Evolutionary conservation across 495 filamentous ascomycete species (phyloP).

Genomic region (Parathielavia appendiculata): DNA sequence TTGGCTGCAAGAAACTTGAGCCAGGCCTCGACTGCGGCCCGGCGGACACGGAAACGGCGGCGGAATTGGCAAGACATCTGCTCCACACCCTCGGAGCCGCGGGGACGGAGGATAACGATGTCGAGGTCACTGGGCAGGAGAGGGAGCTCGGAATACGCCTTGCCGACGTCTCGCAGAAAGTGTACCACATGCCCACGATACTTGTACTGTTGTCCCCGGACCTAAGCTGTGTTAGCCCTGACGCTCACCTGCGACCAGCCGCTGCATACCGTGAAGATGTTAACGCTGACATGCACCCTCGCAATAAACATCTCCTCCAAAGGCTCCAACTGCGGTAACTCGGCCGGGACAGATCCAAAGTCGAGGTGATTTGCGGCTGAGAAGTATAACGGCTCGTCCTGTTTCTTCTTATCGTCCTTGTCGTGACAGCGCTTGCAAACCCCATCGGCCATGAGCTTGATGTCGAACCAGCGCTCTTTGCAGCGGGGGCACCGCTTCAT

Average conservation of each 20-base stretch:
- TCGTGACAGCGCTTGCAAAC: constrained; percentile 6
- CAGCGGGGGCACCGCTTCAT: not conserved
- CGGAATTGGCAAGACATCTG: not conserved
- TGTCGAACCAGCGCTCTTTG: constrained; percentile 1
- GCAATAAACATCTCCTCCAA: not conserved
- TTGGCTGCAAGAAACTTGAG: not conserved
- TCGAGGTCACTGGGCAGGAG: not conserved
- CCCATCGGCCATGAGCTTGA: not conserved
- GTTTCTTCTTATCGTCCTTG: constrained; percentile 7
- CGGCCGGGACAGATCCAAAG: not conserved
- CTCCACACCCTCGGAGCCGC: not conserved
- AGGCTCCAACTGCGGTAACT: not conserved
- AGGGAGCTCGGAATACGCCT: constrained; percentile 4
- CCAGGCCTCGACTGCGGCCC: constrained; percentile 1
- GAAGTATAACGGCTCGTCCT: not conserved
- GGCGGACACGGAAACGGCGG: not conserved
- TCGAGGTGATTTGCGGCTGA: not conserved
- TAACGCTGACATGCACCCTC: not conserved
- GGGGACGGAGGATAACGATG: not conserved
- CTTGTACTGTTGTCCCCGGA: not conserved
- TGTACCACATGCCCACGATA: constrained; percentile 8
- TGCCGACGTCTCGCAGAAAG: constrained; percentile 5
- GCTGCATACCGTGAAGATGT: not conserved
- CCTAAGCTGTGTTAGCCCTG: not conserved
- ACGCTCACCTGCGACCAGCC: not conserved